phyloP scores from a whole-genome alignment of 441 rosid genomes.

The Jatropha multifida region DNA sequence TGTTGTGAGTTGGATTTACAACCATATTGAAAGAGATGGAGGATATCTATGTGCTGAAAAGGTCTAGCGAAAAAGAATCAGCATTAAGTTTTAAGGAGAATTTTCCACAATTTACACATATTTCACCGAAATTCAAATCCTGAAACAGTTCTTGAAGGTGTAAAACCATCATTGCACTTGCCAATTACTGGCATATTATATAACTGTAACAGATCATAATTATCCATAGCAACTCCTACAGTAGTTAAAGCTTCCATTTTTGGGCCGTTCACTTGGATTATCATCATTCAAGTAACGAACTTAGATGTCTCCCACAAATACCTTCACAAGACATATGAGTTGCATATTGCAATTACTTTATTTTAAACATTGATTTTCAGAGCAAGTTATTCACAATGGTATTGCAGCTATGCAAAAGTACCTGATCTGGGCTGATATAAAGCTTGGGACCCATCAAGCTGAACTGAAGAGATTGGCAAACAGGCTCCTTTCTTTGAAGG shows the following conservation, averaged over 20 bases:
- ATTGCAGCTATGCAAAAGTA: slow-evolving; percentile 15
- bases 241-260: background rate
- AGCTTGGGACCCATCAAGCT: slow-evolving; percentile 82
- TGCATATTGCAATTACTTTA: background rate
- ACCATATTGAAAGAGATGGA: background rate
- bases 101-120: background rate
- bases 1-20: slow-evolving; percentile 4
- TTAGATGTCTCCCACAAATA: background rate
- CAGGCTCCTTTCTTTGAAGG: slow-evolving; percentile 66
- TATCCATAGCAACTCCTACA: background rate
- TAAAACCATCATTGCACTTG: background rate
- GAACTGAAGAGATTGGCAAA: slow-evolving; percentile 74
- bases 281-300: background rate
- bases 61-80: background rate
- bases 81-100: background rate
- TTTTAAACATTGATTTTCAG: background rate
- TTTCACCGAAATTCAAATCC: background rate
- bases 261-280: background rate
- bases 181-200: background rate
- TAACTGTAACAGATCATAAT: no score
- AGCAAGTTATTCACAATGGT: background rate
- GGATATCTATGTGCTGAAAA: background rate
- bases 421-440: slow-evolving; percentile 72
- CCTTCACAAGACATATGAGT: background rate
- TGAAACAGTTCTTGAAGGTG: background rate